These are phyloP conservation scores for Margaritispora aquatica DNA, from an alignment of 495 filamentous ascomycete genomes.

Conservation along the genomic window DNA sequence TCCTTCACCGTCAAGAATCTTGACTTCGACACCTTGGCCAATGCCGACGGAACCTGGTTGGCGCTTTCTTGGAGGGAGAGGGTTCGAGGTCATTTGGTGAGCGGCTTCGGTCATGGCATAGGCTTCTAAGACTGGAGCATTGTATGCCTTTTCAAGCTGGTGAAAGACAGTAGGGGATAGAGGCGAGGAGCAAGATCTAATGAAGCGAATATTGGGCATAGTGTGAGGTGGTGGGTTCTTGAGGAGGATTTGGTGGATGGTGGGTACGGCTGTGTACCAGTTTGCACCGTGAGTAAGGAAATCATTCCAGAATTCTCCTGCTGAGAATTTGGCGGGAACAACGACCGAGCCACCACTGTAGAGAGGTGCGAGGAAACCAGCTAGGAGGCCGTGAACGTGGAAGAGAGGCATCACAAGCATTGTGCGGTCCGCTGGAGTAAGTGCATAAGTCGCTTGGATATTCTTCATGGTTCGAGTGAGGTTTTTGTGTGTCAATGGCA, in stretches of 20 bases:
- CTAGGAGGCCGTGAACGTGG: conserved; percentile 81
- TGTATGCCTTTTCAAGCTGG: conserved; percentile 62
- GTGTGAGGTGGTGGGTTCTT: conserved; percentile 57
- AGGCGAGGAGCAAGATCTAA: conserved; percentile 79
- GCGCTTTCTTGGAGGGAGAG: conserved; percentile 63
- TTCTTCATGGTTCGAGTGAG: conserved; percentile 75
- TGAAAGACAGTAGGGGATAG: conserved; percentile 72
- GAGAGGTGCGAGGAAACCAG: conserved; percentile 70
- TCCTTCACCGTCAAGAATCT: conserved; percentile 62
- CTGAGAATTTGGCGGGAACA: conserved; percentile 71
- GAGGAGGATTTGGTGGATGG: conserved; percentile 84
- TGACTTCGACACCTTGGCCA: conserved; percentile 74
- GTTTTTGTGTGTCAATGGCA: conserved; percentile 74
- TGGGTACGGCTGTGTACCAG: conserved; percentile 86
- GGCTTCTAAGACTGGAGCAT: conserved; percentile 77
- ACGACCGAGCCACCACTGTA: conserved; percentile 66
- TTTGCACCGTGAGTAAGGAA: conserved; percentile 65
- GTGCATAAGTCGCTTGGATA: conserved; percentile 65
- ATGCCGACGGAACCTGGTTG: conserved; percentile 74
- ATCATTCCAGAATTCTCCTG: conserved; percentile 72
- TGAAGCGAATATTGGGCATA: conserved; percentile 71
- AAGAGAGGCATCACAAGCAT: conserved; percentile 89
- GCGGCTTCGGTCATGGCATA: conserved; percentile 92
- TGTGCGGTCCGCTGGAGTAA: conserved; percentile 63
- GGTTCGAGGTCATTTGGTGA: conserved; percentile 87